Percentiles rank a stretch among this genome's conserved stretches.
Conservation (phyloP, 352 stramenopile genomes). For the Bremia lactucae region DNA sequence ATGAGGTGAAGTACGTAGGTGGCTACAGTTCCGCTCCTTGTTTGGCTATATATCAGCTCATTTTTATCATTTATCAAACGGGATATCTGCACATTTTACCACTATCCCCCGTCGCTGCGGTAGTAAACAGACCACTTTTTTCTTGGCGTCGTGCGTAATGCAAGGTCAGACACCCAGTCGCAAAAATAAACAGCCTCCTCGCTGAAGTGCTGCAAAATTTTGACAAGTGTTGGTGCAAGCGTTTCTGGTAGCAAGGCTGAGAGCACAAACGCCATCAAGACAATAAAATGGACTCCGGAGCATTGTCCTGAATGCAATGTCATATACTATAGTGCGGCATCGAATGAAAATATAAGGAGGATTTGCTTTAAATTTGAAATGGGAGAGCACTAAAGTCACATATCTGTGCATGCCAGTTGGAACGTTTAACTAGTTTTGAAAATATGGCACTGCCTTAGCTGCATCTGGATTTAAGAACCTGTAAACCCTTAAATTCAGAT, state of each 20-base stretch:
- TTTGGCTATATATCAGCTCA: too few species aligned
- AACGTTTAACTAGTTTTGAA: conserved; percentile 58
- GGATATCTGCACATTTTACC: too few species aligned
- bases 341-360: conserved; percentile 31
- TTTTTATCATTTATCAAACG: too few species aligned
- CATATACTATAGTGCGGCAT: conserved; percentile 63
- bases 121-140: conserved; percentile 45
- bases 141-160: conserved; percentile 79
- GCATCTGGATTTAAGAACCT: conserved; percentile 74
- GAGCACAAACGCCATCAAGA: conserved; percentile 79
- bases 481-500: conserved; percentile 23
- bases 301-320: conserved; percentile 40
- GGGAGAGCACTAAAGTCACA: conserved; percentile 76
- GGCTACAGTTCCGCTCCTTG: too few species aligned
- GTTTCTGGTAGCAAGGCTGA: conserved; percentile 56
- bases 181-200: conserved; percentile 78
- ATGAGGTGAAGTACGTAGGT: too few species aligned
- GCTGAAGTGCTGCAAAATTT: conserved; percentile 44
- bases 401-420: conserved; percentile 56
- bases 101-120: conserved; percentile 61
- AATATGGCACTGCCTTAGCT: conserved; percentile 84
- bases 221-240: conserved; percentile 38
- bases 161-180: conserved; percentile 85
- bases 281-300: conserved; percentile 47
- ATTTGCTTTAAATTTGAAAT: conserved; percentile 60